A percentile compares a stretch with the other conserved stretches of the same genome.
Evolutionary conservation across 2,329 filamentous ascomycete genomes (phyloP).

Genomic region (Ophiosphaerella narmari): DNA sequence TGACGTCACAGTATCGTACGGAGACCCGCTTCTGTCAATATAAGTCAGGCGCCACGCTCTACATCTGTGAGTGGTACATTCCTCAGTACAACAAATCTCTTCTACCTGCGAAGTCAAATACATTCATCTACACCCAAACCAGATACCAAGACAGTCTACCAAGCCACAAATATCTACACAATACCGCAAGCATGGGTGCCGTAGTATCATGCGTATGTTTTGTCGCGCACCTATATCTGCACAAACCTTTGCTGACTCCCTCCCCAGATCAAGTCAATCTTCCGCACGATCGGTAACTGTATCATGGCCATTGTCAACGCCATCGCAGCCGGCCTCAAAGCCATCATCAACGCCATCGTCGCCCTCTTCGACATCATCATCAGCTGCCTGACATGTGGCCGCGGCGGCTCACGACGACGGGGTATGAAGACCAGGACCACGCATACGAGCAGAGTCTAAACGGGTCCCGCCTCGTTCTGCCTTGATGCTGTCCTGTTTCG

Average conservation of each 20-base stretch:
- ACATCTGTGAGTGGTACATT: not conserved
- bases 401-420: conserved; percentile 46
- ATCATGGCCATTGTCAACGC: conserved; percentile 54
- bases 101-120: not conserved
- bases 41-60: conserved; percentile 3
- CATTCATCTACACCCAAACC: conserved; percentile 1
- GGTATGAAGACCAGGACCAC: conserved; percentile 37
- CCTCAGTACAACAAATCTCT: not conserved
- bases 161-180: conserved; percentile 10
- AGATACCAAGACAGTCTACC: conserved; percentile 1
- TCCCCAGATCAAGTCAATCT: conserved; percentile 47
- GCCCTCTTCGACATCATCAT: conserved; percentile 56
- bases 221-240: conserved; percentile 23
- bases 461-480: conserved; percentile 15
- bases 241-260: conserved; percentile 21
- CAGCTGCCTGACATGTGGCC: conserved; percentile 56
- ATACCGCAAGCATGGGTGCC: conserved; percentile 70
- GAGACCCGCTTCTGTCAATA: not conserved
- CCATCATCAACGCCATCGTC: conserved; percentile 56
- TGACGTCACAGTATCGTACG: conserved; percentile 1
- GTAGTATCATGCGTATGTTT: conserved; percentile 78
- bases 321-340: conserved; percentile 52
- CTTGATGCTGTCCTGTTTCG: conserved; percentile 1
- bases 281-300: conserved; percentile 53
- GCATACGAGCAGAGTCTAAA: conserved; percentile 47